phyloP scores from a whole-genome alignment of 2,329 filamentous ascomycete genomes.

The Fusarium abutilonis region DNA sequence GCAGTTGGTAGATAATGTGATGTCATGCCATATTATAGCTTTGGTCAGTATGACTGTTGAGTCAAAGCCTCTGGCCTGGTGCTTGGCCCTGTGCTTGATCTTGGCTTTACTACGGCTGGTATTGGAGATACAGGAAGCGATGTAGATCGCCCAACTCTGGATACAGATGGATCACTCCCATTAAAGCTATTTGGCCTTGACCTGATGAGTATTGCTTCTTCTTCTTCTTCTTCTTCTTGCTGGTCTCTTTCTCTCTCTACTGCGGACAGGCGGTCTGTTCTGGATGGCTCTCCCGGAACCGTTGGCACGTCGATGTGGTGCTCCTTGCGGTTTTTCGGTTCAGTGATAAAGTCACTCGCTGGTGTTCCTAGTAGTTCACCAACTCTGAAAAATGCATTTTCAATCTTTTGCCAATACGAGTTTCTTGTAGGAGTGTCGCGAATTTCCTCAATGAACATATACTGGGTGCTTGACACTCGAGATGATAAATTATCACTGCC shows the following conservation, averaged over 20 bases:
- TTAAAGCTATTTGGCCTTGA: constrained; percentile 10
- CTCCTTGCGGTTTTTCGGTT: not conserved
- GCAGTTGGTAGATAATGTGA: too few species aligned
- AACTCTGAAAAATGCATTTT: constrained; percentile 54
- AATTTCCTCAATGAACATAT: fast-evolving
- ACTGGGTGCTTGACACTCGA: not conserved
- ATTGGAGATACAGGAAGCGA: constrained; percentile 10
- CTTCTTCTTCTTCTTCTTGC: constrained; percentile 3
- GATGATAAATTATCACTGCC: not conserved
- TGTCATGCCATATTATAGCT: too few species aligned
- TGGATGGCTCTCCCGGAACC: constrained; percentile 15
- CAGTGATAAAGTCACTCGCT: constrained; percentile 51
- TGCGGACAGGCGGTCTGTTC: not conserved
- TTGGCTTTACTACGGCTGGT: not conserved
- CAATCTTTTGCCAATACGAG: constrained; percentile 53
- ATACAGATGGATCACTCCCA: not conserved
- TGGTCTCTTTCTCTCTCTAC: constrained; percentile 4
- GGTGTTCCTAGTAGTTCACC: constrained; percentile 60
- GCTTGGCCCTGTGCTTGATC: not conserved
- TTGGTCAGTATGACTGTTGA: not conserved
- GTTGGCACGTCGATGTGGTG: constrained; percentile 12
- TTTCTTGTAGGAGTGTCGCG: constrained; percentile 35
- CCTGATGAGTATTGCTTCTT: not conserved
- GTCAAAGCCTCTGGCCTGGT: not conserved
- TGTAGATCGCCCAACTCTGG: not conserved